phyloP scores from a whole-genome alignment of 2,329 filamentous ascomycete species.

The Scortechinia acanthostroma region DNA sequence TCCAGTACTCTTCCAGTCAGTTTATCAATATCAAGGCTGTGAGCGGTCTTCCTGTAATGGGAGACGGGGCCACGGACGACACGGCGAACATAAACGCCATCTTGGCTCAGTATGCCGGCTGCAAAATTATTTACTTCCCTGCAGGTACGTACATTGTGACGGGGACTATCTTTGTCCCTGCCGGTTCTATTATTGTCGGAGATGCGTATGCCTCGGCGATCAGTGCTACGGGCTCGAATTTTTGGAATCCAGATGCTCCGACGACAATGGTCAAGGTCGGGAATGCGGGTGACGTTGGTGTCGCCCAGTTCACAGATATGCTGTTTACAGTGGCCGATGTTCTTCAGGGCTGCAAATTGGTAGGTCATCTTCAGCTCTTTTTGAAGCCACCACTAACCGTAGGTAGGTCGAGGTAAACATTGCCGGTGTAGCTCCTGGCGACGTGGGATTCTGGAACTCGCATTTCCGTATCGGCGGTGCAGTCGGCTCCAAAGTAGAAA shows the following conservation, averaged over 20 bases:
- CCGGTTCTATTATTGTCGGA: conserved; percentile 41
- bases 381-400: conserved; percentile 29
- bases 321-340: conserved; percentile 38
- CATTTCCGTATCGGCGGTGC: conserved; percentile 36
- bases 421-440: conserved; percentile 30
- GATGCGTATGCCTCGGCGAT: conserved; percentile 45
- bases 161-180: conserved; percentile 34
- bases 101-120: conserved; percentile 4
- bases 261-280: conserved; percentile 41
- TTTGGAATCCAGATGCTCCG: conserved; percentile 30
- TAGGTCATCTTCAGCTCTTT: conserved; percentile 7
- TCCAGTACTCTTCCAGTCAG: background rate
- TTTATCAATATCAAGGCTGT: conserved; percentile 1
- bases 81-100: background rate
- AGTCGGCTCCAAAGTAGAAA: conserved; percentile 24
- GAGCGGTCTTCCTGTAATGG: background rate
- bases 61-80: background rate
- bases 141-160: conserved; percentile 34
- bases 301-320: conserved; percentile 42
- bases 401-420: conserved; percentile 47
- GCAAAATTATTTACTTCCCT: conserved; percentile 31
- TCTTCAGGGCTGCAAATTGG: conserved; percentile 20
- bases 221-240: conserved; percentile 36
- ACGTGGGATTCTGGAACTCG: conserved; percentile 40
- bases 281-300: conserved; percentile 34